Base-by-base conservation (phyloP, 305 asterid species). In the Fraxinus floribunda region DNA sequence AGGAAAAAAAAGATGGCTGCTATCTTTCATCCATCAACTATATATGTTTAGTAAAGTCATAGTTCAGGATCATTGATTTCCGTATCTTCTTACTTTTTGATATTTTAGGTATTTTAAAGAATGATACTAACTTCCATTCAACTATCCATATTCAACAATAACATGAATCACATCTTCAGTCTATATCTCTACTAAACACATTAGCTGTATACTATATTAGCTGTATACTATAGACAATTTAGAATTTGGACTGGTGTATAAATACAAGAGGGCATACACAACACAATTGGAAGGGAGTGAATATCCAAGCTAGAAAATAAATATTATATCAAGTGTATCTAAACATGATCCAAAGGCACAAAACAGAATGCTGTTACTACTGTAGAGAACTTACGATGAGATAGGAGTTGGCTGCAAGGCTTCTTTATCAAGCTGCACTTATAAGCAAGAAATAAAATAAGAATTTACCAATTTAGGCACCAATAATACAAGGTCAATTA, bases 321-420 rank as follows among this genome's bases (percentile, higher is more conserved):
- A 29, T 29, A 29, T 60, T 11, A 5, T 57, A 70, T 18, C 64
- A 76, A 18, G n/a, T 49, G 15, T 13, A 79, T 34, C 20, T 5
- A 46, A 74, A 44, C 26, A 44, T 35, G 52, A 81, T 38, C 20
- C 74, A 9, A 57, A 64, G 66, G 76, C 68, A 49, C 35, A 22
- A 26, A 66, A 2, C 46, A n/a, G 29, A 35, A 60, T 62, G 76
- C 81, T 13, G 52, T 24, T 34, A 70, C 32, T 29, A 29, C 39
- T 76, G 73, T 10, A 82, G 73, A 85, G 68, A 87, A 86, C 92
- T 90, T 84, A 94, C 99, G 95, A 94, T 78, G 97, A 92, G 78
- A 91, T 82, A 24, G 98, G 97, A 89, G 92, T 94, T 84, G 96
- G 92, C 87, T 91, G 98, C 81, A 86, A 88, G 82, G 88, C 82